Base-by-base conservation (phyloP, 2,329 filamentous ascomycete species). In the Epichloe elymi region DNA sequence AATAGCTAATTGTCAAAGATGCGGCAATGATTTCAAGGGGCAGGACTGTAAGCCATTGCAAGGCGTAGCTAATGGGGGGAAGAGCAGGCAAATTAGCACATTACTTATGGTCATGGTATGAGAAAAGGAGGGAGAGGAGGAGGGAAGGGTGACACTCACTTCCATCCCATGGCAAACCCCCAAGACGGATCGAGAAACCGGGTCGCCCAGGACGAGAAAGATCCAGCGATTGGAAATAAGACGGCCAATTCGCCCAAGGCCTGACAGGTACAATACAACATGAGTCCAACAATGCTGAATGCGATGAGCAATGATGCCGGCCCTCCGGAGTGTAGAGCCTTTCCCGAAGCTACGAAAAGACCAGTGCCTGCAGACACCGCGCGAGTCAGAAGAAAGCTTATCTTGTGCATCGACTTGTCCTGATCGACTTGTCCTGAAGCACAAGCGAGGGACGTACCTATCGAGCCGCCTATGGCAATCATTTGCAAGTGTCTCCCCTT, bases 151-250 rank as follows among this genome's bases (percentile, higher is more conserved):
- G 11, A 19, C 26, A 74, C 80, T 67, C 66, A 86, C 76, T 94
- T 95, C 88, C 88, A 95, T 15, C 88, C 89, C 86, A 95, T 94
- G 45, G 88, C 87, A 63, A 95, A 95, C 0, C 89, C 89, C 88
- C 88, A 95, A 0, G 90, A 90, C 1, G 90, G 91, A 62, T 96
- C 89, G 17, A 97, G 68, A 61, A 97, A 96, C 17, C 91, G 81
- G 33, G 88, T 95, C 17, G 90, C 93, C 70, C 90, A 96, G 7
- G 88, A 83, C 1, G 88, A 88, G 64, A 96, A 97, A 3, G 89
- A 94, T 51, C 91, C 91, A 20, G 90, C 86, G 23, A 96, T 85
- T 3, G 91, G 91, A 59, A 91, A 96, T 12, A 89, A 70, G 17
- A 96, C 89, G 15, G 90, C 88, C 67, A 97, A 79, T 67, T 97